Percentiles rank a stretch among this genome's conserved stretches.
Evolutionary conservation across 345 rosid genomes (phyloP).

Genomic region (Brassica juncea): DNA sequence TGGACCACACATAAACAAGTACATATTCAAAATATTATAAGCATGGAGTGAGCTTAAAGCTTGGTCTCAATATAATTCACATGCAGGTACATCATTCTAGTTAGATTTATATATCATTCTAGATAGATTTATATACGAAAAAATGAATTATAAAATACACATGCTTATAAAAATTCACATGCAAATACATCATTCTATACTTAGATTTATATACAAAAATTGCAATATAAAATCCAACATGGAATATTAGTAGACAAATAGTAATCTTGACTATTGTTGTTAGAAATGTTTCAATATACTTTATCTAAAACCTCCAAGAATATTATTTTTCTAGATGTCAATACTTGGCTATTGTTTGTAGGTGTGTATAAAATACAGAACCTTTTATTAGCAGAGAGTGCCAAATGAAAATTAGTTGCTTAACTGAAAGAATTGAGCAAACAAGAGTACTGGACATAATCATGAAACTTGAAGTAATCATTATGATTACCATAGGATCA

Average conservation of each 20-base stretch:
- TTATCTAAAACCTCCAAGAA: neutral
- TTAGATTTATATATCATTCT: neutral
- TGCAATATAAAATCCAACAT: neutral
- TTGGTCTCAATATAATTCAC: constrained; percentile 27
- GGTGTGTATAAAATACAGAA: neutral
- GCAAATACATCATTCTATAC: neutral
- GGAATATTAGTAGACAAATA: neutral
- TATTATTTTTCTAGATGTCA: neutral
- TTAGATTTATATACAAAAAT: neutral
- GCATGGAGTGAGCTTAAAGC: constrained; percentile 38
- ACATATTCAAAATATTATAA: constrained; percentile 1
- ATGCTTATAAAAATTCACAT: constrained; percentile 5
- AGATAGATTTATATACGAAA: neutral
- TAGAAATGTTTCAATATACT: neutral
- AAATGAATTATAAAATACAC: too few species aligned
- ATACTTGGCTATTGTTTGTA: neutral
- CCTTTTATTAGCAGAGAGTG: neutral
- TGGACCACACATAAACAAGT: constrained; percentile 34
- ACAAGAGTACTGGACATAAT: constrained; percentile 32
- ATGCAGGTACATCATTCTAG: neutral
- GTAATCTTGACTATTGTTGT: neutral
- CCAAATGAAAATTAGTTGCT: neutral
- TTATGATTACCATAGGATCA: constrained; percentile 25
- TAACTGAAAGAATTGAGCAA: neutral
- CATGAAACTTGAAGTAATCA: constrained; percentile 29